Evolutionary conservation across 495 filamentous ascomycete genomes (phyloP).

Genomic region (Aspergillus saccharolyticus): DNA sequence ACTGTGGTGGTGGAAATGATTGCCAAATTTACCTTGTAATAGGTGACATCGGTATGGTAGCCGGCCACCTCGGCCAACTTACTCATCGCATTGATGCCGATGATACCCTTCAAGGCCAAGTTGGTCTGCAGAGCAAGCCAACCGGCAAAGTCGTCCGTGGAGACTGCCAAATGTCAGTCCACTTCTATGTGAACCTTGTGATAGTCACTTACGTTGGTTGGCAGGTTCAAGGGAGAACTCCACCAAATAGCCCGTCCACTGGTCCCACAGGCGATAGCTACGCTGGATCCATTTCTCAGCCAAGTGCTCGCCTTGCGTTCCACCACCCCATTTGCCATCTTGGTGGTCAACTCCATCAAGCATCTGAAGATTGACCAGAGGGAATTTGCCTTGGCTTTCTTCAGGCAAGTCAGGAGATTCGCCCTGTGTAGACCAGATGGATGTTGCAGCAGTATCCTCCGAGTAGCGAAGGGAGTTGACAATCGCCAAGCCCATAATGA

Average conservation of each 20-base stretch:
- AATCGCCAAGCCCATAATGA: slow-evolving; percentile 88
- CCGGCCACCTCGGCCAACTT: slow-evolving; percentile 69
- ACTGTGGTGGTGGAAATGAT: neutral
- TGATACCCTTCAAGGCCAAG: slow-evolving; percentile 85
- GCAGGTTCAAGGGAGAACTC: slow-evolving; percentile 80
- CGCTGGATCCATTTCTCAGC: slow-evolving; percentile 54
- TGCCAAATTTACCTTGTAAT: slow-evolving; percentile 50
- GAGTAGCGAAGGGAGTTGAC: slow-evolving; percentile 75
- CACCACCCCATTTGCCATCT: slow-evolving; percentile 51
- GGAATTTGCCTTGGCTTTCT: slow-evolving; percentile 31
- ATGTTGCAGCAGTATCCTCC: slow-evolving; percentile 49
- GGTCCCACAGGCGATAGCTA: slow-evolving; percentile 79
- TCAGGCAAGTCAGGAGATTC: slow-evolving; percentile 15
- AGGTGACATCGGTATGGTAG: slow-evolving; percentile 57
- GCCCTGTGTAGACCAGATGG: slow-evolving; percentile 45
- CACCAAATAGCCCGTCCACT: slow-evolving; percentile 90
- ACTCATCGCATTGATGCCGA: slow-evolving; percentile 92
- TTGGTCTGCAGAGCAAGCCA: slow-evolving; percentile 92
- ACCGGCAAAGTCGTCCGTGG: slow-evolving; percentile 93
- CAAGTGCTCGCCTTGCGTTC: slow-evolving; percentile 38
- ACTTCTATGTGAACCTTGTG: neutral
- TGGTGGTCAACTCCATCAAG: slow-evolving; percentile 42
- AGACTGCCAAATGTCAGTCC: slow-evolving; percentile 40
- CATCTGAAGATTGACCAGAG: slow-evolving; percentile 38
- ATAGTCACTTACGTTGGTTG: slow-evolving; percentile 59